These are phyloP conservation scores for Danielia reshetovae DNA, from an alignment of 805 yeast species.

Conservation along the genomic window DNA sequence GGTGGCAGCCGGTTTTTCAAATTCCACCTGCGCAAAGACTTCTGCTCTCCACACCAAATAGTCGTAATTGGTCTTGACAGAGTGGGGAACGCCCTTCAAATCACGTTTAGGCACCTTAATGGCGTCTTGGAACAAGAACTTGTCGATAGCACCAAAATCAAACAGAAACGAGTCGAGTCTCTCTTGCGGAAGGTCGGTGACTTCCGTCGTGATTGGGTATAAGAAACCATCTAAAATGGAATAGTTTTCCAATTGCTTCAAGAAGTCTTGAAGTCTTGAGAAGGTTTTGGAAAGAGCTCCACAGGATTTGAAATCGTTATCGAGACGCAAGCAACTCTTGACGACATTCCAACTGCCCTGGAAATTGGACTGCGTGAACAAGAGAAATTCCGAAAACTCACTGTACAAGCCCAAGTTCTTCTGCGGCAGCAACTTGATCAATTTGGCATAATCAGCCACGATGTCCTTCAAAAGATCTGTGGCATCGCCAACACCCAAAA, in stretches of 20 bases:
- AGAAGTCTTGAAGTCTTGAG: slow-evolving; percentile 41
- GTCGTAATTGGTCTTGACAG: slow-evolving; percentile 38
- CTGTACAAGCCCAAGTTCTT: slow-evolving; percentile 23
- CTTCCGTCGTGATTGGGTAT: slow-evolving; percentile 10
- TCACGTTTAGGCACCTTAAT: slow-evolving; percentile 28
- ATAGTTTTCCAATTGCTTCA: slow-evolving; percentile 40
- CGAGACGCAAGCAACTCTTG: slow-evolving; percentile 68
- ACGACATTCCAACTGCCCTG: slow-evolving; percentile 49
- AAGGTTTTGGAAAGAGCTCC: slow-evolving; percentile 51
- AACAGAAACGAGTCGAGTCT: slow-evolving; percentile 8
- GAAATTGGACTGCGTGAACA: slow-evolving; percentile 50
- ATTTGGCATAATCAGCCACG: slow-evolving; percentile 20
- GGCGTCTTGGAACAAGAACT: slow-evolving; percentile 5
- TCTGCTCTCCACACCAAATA: slow-evolving; percentile 37
- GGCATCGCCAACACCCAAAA: background rate
- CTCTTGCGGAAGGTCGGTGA: slow-evolving; percentile 7
- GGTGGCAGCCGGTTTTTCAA: slow-evolving; percentile 10
- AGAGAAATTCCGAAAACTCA: slow-evolving; percentile 25
- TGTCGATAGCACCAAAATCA: slow-evolving; percentile 4
- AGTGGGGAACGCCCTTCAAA: slow-evolving; percentile 18
- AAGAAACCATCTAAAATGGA: slow-evolving; percentile 33
- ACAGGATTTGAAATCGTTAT: slow-evolving; percentile 68
- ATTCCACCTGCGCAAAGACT: slow-evolving; percentile 22
- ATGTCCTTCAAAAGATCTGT: slow-evolving; percentile 1
- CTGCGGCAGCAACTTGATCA: slow-evolving; percentile 26